Percentiles rank a stretch among this genome's conserved stretches.
Conservation (phyloP, 352 stramenopile genomes). For the Phytopythium delawarense region DNA sequence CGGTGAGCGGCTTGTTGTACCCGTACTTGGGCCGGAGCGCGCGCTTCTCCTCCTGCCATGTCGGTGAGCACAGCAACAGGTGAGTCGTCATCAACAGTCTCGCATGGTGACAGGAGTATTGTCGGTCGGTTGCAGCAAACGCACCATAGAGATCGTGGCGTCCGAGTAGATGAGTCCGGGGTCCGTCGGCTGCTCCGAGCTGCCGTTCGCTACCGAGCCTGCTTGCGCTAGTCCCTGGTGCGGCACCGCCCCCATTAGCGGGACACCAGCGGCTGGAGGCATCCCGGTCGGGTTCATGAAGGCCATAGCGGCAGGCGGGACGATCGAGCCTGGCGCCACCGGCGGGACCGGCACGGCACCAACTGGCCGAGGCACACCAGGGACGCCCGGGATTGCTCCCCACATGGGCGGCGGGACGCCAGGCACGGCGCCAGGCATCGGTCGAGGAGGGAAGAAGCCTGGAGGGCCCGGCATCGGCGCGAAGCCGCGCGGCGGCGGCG, state of each 20-base stretch:
- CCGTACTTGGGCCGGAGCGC: conserved; percentile 73
- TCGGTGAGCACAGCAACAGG: neutral
- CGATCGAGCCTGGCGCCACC: neutral
- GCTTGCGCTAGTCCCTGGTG: neutral
- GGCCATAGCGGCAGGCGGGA: conserved; percentile 14
- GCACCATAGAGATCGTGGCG: conserved; percentile 55
- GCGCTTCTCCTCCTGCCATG: conserved; percentile 68
- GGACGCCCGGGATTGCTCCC: conserved; percentile 20
- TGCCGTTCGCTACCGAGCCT: neutral
- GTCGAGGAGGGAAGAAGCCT: conserved; percentile 3
- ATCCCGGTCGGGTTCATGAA: conserved; percentile 19
- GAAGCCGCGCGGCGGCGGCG: conserved; percentile 29
- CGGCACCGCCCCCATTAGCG: neutral
- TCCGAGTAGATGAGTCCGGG: conserved; percentile 53
- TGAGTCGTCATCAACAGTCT: neutral
- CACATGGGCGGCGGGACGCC: neutral
- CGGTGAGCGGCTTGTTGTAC: conserved; percentile 42
- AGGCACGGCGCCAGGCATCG: conserved; percentile 22
- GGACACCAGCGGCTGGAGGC: neutral
- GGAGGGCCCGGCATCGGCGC: conserved; percentile 5
- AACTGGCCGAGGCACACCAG: conserved; percentile 14
- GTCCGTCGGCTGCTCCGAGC: conserved; percentile 12
- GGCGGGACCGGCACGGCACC: conserved; percentile 5
- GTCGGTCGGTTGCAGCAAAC: neutral
- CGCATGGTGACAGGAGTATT: neutral